A percentile compares a stretch with the other conserved stretches of the same genome.
phyloP scores from a whole-genome alignment of 176 grass and related monocot species.

The Melocanna baccifera region DNA sequence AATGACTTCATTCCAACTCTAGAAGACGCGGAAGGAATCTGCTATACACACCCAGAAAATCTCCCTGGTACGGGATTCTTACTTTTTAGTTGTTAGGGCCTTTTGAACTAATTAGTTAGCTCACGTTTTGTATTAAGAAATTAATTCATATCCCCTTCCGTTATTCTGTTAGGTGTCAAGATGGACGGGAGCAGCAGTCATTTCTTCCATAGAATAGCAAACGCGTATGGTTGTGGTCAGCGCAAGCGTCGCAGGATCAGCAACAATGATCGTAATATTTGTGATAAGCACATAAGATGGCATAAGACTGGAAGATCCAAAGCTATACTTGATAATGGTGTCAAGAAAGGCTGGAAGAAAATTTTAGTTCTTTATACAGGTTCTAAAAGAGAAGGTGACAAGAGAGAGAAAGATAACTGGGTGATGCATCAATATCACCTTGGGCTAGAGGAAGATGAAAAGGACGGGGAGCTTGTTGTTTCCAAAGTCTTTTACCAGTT shows the following conservation, averaged over 20 bases:
- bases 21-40: constrained; percentile 56
- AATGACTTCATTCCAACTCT: constrained; percentile 75
- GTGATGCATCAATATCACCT: constrained; percentile 88
- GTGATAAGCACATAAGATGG: constrained; percentile 43
- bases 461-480: constrained; percentile 53
- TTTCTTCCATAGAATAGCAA: constrained; percentile 78
- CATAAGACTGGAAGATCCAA: constrained; percentile 69
- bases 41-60: constrained; percentile 87
- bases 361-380: constrained; percentile 72
- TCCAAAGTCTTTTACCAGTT: constrained; percentile 71
- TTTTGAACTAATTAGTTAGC: not conserved
- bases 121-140: not conserved
- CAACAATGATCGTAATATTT: not conserved
- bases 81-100: not conserved
- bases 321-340: constrained; percentile 46
- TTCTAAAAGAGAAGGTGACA: constrained; percentile 7
- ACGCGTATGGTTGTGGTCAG: constrained; percentile 56
- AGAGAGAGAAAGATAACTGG: constrained; percentile 50
- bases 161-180: constrained; percentile 46
- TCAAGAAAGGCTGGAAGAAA: constrained; percentile 76
- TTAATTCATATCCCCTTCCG: not conserved
- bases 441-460: constrained; percentile 54
- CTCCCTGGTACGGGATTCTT: constrained; percentile 63
- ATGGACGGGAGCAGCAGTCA: constrained; percentile 61
- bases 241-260: constrained; percentile 72